Evolutionary conservation across 2,329 filamentous ascomycete genomes (phyloP), one percentile per base, ranked within the genome.

Genomic region (Trichoderma polysporum): DNA sequence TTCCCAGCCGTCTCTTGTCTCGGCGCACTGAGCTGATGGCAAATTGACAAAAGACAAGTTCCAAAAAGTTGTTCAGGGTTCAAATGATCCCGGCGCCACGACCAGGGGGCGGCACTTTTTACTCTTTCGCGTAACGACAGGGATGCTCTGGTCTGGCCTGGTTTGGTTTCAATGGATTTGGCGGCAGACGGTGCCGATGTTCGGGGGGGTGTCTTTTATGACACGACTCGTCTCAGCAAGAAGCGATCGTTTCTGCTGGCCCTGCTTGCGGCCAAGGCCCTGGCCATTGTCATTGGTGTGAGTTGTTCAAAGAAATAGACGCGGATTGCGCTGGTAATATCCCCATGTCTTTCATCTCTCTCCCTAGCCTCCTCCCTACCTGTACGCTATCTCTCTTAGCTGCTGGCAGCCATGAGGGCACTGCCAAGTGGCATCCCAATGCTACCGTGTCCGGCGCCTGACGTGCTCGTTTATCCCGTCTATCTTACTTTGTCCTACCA

Each of bases 131-230:
- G 67, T 65, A 39, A 22, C 49, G 66, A 17, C 68, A 70, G 49
- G 68, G 68, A 54, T 70, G 29, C 54, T 53, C 41, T 45, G 41
- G 41, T 45, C 41, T n/a, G n/a, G n/a, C n/a, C n/a, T n/a, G n/a
- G n/a, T n/a, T n/a, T n/a, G n/a, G n/a, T n/a, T 17, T 45, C 41
- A 19, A 29, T 29, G 39, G 19, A 17, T 19, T 35, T 58, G 62
- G 67, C 68, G 68, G 68, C 63, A 67, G 67, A 62, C 41, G 52
- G 50, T 68, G 29, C 68, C 67, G 61, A 70, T 58, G 31, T 49
- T 68, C 53, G 66, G 66, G 68, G 64, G 52, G 57, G 52, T 54
- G 56, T 61, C 45, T 39, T 33, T 60, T 29, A 49, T 50, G 41
- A 22, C 39, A 65, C 66, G 60, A 57, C 50, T 56, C 41, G 35